A percentile compares a stretch with the other conserved stretches of the same genome.
Conservation (phyloP, 2,329 filamentous ascomycete species). For the Colletotrichum musae region DNA sequence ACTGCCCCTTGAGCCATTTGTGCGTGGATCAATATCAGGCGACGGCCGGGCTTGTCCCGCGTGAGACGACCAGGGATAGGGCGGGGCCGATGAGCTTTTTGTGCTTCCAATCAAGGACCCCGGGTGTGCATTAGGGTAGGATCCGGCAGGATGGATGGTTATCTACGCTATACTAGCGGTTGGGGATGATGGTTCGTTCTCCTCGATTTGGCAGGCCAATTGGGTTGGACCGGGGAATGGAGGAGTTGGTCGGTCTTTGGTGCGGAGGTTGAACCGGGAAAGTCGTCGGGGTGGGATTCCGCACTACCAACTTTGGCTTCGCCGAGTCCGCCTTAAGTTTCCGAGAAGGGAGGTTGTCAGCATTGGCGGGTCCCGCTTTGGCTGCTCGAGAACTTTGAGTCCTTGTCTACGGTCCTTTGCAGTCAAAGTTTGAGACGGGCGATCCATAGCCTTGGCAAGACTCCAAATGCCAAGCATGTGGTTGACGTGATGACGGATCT, state of each 20-base stretch:
- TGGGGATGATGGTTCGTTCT: neutral
- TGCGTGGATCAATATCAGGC: slow-evolving; percentile 3
- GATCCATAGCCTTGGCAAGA: too few species aligned
- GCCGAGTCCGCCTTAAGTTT: too few species aligned
- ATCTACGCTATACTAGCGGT: neutral
- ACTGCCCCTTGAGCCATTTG: neutral
- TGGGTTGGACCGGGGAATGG: neutral
- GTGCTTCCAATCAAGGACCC: neutral
- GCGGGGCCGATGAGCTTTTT: neutral
- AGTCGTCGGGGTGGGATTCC: neutral
- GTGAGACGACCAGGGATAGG: neutral
- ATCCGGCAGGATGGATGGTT: neutral
- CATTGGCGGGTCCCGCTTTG: too few species aligned
- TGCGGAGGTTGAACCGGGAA: neutral
- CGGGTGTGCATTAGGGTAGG: neutral
- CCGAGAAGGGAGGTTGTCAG: too few species aligned
- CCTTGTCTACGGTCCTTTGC: too few species aligned
- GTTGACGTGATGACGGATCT: too few species aligned
- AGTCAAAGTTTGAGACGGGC: too few species aligned
- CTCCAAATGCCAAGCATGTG: too few species aligned
- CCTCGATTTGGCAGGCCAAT: neutral
- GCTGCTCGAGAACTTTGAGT: too few species aligned
- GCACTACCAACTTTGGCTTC: too few species aligned
- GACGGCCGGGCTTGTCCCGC: neutral
- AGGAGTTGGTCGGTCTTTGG: neutral